Conservation (phyloP, 352 stramenopile species). For the Plasmopara viticola region DNA sequence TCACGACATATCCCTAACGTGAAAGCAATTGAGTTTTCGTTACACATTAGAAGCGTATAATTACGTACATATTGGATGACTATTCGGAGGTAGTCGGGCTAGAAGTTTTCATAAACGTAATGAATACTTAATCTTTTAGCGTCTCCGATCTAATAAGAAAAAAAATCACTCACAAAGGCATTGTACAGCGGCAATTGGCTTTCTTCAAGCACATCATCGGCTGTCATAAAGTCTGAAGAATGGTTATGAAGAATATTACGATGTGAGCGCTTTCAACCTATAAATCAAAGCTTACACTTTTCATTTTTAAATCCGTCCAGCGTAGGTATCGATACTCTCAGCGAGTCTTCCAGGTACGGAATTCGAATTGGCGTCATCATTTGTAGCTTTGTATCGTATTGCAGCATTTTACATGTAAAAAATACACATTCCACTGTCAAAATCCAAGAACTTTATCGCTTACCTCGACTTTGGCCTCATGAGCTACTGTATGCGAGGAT, state of each 20-base stretch:
- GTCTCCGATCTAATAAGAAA: background rate
- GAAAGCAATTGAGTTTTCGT: background rate
- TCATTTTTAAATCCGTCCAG: constrained; percentile 81
- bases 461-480: constrained; percentile 82
- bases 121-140: background rate
- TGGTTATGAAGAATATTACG: background rate
- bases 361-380: constrained; percentile 86
- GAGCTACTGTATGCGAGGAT: constrained; percentile 37
- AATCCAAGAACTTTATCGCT: background rate
- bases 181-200: constrained; percentile 78
- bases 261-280: background rate
- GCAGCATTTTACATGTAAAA: constrained; percentile 2
- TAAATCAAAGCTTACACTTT: constrained; percentile 35
- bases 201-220: constrained; percentile 78
- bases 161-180: constrained; percentile 48
- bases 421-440: background rate
- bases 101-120: constrained; percentile 1
- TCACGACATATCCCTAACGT: constrained; percentile 75
- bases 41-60: constrained; percentile 1
- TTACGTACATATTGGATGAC: constrained; percentile 79
- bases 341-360: constrained; percentile 77
- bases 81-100: constrained; percentile 83
- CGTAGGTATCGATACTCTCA: constrained; percentile 66
- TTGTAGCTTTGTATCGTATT: constrained; percentile 43
- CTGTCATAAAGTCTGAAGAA: constrained; percentile 70